Percentiles rank a stretch among this genome's conserved stretches.
These are phyloP conservation scores for Rhizoclosmatium sp. DNA, from an alignment of 192 early-diverging fungal species.

Conservation along the genomic window DNA sequence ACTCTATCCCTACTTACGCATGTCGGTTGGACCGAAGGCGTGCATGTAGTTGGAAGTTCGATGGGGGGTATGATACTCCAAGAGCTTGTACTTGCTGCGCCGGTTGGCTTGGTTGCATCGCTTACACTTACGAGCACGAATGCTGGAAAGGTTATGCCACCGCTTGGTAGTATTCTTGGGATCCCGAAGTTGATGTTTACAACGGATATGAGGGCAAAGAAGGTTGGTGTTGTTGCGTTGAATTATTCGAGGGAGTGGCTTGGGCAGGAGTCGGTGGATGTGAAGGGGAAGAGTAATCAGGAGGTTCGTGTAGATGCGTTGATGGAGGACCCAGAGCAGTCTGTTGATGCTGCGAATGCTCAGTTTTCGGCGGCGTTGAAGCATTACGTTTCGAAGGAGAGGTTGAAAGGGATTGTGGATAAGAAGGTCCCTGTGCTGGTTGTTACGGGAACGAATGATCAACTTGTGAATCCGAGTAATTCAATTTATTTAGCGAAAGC, in stretches of 20 bases:
- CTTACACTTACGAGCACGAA: constrained; percentile 67
- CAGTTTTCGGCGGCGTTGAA: constrained; percentile 13
- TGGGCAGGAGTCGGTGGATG: no score
- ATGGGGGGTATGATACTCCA: constrained; percentile 86
- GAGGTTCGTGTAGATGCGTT: no score
- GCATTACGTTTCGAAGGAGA: constrained; percentile 11
- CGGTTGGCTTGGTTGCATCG: constrained; percentile 61
- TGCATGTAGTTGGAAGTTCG: constrained; percentile 84
- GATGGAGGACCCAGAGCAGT: not conserved
- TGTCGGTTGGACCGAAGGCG: constrained; percentile 73
- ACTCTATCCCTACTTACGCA: constrained; percentile 70
- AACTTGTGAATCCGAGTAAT: constrained; percentile 28
- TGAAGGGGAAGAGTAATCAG: no score
- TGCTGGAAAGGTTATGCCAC: constrained; percentile 57
- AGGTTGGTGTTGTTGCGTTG: no score
- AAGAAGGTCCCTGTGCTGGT: constrained; percentile 29
- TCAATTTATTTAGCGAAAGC: constrained; percentile 33
- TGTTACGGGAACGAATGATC: constrained; percentile 37
- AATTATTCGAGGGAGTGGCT: no score
- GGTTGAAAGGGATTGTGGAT: not conserved
- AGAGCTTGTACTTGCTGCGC: constrained; percentile 68
- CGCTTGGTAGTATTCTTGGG: constrained; percentile 19
- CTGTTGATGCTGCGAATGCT: constrained; percentile 21
- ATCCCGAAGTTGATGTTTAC: constrained; percentile 1
- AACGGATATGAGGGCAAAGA: no score